Evolutionary conservation across 352 stramenopile genomes (phyloP).

Genomic region (Globisporangium paddicum): DNA sequence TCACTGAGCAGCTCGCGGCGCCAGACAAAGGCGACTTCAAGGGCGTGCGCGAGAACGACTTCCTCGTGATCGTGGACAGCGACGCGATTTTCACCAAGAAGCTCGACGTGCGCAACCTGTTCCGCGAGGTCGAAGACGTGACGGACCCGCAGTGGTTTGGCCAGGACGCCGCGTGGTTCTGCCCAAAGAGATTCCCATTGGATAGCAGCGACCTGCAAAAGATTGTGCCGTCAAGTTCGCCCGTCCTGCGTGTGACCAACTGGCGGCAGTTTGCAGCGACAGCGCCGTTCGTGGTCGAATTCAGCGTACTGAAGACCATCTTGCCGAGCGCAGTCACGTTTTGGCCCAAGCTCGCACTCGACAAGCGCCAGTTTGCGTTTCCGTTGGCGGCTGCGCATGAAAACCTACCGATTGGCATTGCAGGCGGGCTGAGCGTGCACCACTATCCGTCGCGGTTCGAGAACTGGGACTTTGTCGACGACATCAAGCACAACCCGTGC

Average conservation of each 20-base stretch:
- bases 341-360: constrained; percentile 42
- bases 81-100: constrained; percentile 83
- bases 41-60: constrained; percentile 43
- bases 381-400: constrained; percentile 67
- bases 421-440: constrained; percentile 67
- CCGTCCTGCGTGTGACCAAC: constrained; percentile 31
- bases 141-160: constrained; percentile 45
- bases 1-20: constrained; percentile 30
- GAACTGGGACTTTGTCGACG: constrained; percentile 86
- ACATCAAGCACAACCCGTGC: constrained; percentile 74
- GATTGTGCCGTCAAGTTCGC: constrained; percentile 40
- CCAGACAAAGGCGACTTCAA: constrained; percentile 22
- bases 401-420: constrained; percentile 47
- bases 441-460: constrained; percentile 80
- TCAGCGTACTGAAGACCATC: constrained; percentile 39
- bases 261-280: constrained; percentile 72
- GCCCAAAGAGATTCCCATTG: constrained; percentile 45
- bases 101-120: constrained; percentile 66
- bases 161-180: constrained; percentile 82
- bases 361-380: constrained; percentile 61
- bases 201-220: constrained; percentile 24
- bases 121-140: constrained; percentile 57
- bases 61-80: constrained; percentile 75
- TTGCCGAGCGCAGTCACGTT: constrained; percentile 43
- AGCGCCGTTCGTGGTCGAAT: constrained; percentile 67